phyloP scores from a whole-genome alignment of 306 rosid genomes.

The Coriaria nepalensis region DNA sequence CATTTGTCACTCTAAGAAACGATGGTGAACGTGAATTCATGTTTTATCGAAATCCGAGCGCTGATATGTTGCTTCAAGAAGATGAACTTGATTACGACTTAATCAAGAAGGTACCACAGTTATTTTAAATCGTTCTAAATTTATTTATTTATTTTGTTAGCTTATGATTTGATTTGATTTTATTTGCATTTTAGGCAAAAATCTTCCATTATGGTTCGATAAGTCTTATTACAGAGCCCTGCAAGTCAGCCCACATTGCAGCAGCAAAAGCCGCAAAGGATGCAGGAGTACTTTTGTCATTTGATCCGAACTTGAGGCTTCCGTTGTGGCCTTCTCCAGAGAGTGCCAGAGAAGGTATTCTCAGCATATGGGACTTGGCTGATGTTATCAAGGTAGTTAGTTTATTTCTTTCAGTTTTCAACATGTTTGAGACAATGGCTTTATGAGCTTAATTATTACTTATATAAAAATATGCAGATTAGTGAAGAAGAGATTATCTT shows the following conservation, averaged over 20 bases:
- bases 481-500: constrained; percentile 87
- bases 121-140: background rate
- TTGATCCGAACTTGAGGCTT: constrained; percentile 94
- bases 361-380: constrained; percentile 81
- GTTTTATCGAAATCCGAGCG: constrained; percentile 97
- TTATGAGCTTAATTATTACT: background rate
- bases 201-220: constrained; percentile 86
- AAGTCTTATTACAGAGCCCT: constrained; percentile 92
- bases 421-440: background rate
- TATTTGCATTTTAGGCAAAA: constrained; percentile 43
- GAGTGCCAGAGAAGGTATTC: constrained; percentile 86
- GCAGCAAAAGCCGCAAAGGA: constrained; percentile 88
- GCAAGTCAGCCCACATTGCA: constrained; percentile 92
- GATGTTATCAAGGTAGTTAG: constrained; percentile 74
- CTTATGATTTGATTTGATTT: background rate
- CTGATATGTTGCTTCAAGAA: constrained; percentile 89
- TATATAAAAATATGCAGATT: constrained; percentile 34
- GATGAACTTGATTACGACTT: constrained; percentile 63
- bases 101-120: constrained; percentile 47
- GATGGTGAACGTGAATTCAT: constrained; percentile 98
- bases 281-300: constrained; percentile 69
- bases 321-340: constrained; percentile 92
- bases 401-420: background rate
- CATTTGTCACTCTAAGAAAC: constrained; percentile 76
- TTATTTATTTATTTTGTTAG: constrained; percentile 2